Evolutionary conservation across 257 asterid species (phyloP), one percentile per base, ranked within the genome.

Genomic region (Ilex aquifolium): DNA sequence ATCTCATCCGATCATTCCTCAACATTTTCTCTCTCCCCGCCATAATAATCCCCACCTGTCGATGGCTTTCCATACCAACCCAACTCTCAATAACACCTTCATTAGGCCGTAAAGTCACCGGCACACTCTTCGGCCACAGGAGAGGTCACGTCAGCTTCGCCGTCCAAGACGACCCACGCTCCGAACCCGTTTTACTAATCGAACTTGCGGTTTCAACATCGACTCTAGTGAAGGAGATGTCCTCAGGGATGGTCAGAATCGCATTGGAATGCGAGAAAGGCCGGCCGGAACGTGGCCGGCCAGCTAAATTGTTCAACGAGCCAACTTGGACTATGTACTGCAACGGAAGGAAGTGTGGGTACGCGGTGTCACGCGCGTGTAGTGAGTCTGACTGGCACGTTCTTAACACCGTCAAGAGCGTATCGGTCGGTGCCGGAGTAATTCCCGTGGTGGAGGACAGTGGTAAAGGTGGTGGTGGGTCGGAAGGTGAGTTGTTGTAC

Each of bases 281-380:
- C 10, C 32, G 58, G 14, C 79, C 65, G n/a, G 46, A 62, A 0
- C 66, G 82, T 13, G 74, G 72, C 30, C 60, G 78, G 51, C 63
- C 67, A 30, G 65, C n/a, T 65, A 60, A 77, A 65, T 75, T 88
- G 51, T 82, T 84, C 42, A 59, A 66, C 4, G 96, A 88, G 83
- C 82, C 91, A n/a, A 61, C 69, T 70, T 91, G 98, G 98, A 88
- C 86, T 60, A 88, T 91, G 96, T 91, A 88, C 74, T 88, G 95
- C 61, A 91, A 88, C 56, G 98, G 98, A 14, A 84, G 84, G 71
- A 88, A 85, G 73, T 76, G 87, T 21, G 98, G 98, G 30, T 72
- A 84, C 66, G 95, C 98, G 29, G 63, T 42, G 13, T 40, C 92
- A 54, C 84, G 96, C 30, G 61, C 57, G 13, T 88, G 91, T 31